phyloP scores from a whole-genome alignment of 176 grass and related monocot genomes.

The Aegilops umbellulata region DNA sequence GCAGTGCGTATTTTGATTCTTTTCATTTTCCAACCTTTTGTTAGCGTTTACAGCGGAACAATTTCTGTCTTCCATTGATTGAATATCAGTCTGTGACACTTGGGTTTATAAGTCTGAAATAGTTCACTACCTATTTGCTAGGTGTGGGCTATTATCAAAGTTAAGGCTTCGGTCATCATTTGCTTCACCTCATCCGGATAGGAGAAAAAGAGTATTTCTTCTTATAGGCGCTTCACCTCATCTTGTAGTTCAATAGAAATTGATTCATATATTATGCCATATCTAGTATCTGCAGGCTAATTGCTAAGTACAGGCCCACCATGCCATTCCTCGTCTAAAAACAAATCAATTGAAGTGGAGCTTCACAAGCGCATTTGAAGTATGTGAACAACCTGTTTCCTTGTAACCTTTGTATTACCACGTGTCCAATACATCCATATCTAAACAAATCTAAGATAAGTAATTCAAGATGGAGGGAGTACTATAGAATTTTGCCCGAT shows the following conservation, averaged over 20 bases:
- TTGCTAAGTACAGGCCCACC: slow-evolving; percentile 91
- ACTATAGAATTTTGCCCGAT: background rate
- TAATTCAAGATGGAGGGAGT: too few relatives aligned
- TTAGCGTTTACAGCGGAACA: too few relatives aligned
- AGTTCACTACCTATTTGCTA: too few relatives aligned
- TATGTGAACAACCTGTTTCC: slow-evolving; percentile 20
- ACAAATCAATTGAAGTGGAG: slow-evolving; percentile 96
- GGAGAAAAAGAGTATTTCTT: background rate
- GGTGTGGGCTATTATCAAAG: background rate
- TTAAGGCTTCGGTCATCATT: too few relatives aligned
- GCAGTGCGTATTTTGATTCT: too few relatives aligned
- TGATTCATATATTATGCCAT: slow-evolving; percentile 12
- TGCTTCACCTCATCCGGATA: too few relatives aligned
- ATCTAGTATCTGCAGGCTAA: slow-evolving; percentile 54
- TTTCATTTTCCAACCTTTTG: too few relatives aligned
- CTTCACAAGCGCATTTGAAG: slow-evolving; percentile 94
- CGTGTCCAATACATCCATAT: too few relatives aligned
- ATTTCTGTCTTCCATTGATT: too few relatives aligned
- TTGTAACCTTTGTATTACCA: background rate
- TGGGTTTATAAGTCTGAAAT: too few relatives aligned
- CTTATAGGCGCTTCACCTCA: background rate
- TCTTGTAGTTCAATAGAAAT: background rate
- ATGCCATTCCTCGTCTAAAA: slow-evolving; percentile 96
- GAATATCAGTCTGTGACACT: too few relatives aligned
- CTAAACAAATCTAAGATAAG: too few relatives aligned